A percentile compares a stretch with the other conserved stretches of the same genome.
These are phyloP conservation scores for Chaetothyriales sp. DNA, from an alignment of 2,329 filamentous ascomycete genomes.

Conservation along the genomic window DNA sequence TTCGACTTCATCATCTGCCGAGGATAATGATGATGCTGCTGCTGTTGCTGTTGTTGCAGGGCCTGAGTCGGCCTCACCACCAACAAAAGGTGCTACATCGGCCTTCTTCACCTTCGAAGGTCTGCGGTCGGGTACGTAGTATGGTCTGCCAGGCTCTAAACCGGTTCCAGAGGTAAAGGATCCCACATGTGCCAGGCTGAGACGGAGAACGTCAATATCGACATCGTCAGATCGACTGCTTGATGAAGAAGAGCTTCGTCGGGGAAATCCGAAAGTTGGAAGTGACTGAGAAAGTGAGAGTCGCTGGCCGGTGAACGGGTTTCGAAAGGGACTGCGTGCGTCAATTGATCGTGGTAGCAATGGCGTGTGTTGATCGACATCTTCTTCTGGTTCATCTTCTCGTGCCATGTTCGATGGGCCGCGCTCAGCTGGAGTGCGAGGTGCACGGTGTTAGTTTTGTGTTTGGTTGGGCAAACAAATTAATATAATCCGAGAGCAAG, in stretches of 20 bases:
- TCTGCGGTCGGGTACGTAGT: background rate
- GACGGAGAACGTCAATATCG: constrained; percentile 6
- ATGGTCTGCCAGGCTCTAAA: constrained; percentile 1
- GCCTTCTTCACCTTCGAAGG: background rate
- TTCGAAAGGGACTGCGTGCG: background rate
- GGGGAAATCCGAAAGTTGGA: background rate
- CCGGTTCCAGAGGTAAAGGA: constrained; percentile 7
- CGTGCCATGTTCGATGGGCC: background rate
- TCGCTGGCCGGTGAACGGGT: background rate
- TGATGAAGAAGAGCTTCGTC: constrained; percentile 5
- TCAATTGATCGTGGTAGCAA: background rate
- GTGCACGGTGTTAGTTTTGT: background rate
- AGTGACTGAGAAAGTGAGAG: constrained; percentile 2
- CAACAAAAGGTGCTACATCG: background rate
- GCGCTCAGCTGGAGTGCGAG: background rate
- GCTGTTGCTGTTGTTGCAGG: background rate
- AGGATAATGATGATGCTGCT: background rate
- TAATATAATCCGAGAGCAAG: background rate
- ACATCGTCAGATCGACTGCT: constrained; percentile 5
- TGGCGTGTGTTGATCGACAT: background rate
- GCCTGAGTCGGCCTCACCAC: background rate
- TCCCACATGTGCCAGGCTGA: constrained; percentile 6
- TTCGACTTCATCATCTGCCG: background rate
- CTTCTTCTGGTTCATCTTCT: background rate
- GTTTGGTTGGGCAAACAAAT: no score